Evolutionary conservation across 2,329 filamentous ascomycete species (phyloP).

Genomic region (Myriosclerotinia scirpicola): DNA sequence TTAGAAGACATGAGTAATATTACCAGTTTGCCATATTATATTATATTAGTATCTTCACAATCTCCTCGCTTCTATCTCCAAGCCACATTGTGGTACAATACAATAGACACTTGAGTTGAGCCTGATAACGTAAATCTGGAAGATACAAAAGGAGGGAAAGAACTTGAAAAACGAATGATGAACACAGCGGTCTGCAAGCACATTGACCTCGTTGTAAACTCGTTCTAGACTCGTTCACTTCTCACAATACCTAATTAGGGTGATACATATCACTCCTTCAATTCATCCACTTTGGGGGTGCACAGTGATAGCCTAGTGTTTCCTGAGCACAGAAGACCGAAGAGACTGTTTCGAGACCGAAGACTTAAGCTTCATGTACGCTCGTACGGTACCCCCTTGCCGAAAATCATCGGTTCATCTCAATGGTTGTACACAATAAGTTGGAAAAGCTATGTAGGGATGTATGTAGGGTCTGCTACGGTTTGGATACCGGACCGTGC

Average conservation of each 20-base stretch:
- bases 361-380: not conserved
- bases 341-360: not conserved
- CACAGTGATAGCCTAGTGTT: slow-evolving; percentile 9
- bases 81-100: not conserved
- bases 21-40: not conserved
- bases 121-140: not conserved
- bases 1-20: not conserved
- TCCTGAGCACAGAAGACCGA: slow-evolving; percentile 5
- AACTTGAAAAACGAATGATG: not conserved
- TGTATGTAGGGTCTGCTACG: not conserved
- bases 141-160: slow-evolving; percentile 1
- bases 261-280: not conserved
- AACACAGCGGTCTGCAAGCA: not conserved
- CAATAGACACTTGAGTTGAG: not conserved
- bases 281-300: not conserved
- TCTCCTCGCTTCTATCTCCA: not conserved
- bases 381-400: not conserved
- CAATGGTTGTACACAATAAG: not conserved
- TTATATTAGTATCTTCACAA: not conserved
- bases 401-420: not conserved
- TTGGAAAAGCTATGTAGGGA: not conserved
- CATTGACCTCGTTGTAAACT: not conserved
- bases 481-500: not conserved
- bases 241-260: not conserved
- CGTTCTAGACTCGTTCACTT: not conserved